Conservation (phyloP, 148 eudicot species). For the Suaeda aralocaspica region DNA sequence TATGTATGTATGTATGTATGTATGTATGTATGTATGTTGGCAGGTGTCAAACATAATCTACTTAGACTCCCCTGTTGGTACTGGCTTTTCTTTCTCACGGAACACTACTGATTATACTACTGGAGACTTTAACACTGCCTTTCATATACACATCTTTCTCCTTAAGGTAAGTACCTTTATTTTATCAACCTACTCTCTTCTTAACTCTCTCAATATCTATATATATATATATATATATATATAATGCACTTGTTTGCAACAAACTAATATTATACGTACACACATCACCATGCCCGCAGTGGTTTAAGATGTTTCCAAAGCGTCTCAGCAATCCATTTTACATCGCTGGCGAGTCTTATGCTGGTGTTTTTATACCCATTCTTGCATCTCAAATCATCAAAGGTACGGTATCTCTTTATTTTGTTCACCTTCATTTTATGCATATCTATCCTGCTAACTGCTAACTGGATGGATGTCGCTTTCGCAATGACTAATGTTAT, state of each 20-base stretch:
- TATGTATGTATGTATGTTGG: too few relatives aligned
- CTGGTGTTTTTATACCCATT: conserved; percentile 41
- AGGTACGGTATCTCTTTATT: conserved; percentile 17
- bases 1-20: too few relatives aligned
- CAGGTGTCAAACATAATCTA: conserved; percentile 44
- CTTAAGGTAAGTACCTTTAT: too few relatives aligned
- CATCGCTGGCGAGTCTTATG: conserved; percentile 44
- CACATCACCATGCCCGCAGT: conserved; percentile 27
- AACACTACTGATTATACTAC: conserved; percentile 28
- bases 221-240: too few relatives aligned
- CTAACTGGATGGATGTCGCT: too few relatives aligned
- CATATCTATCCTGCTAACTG: too few relatives aligned
- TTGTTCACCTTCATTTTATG: too few relatives aligned
- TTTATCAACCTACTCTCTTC: too few relatives aligned
- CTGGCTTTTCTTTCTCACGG: conserved; percentile 33
- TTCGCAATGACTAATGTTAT: too few relatives aligned
- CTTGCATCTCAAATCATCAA: conserved; percentile 32
- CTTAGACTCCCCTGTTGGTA: conserved; percentile 42
- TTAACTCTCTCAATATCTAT: too few relatives aligned
- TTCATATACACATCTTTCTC: conserved; percentile 33
- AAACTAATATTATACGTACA: too few relatives aligned
- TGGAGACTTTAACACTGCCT: conserved; percentile 36
- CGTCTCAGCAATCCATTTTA: conserved; percentile 33
- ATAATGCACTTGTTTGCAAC: too few relatives aligned
- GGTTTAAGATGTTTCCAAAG: conserved; percentile 32